Evolutionary conservation across 2,329 filamentous ascomycete species (phyloP), one percentile per base, ranked within the genome.

Genomic region (Fusarium sp.): DNA sequence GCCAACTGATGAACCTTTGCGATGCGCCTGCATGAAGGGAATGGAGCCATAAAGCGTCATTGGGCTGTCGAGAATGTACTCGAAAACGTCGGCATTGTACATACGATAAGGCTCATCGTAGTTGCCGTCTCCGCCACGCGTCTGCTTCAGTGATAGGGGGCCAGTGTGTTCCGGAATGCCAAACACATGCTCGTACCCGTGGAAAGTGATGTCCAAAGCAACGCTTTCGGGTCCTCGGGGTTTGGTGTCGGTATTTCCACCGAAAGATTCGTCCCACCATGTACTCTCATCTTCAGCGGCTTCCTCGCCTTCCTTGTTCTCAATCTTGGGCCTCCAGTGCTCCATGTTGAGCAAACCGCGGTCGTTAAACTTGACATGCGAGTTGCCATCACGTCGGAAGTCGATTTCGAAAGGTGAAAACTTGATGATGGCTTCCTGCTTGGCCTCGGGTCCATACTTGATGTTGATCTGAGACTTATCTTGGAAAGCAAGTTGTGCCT

Each of bases 21-120:
- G 93, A 80, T 99, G 96, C 24, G 96, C 96, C 83, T 98, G 96
- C 94, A 99, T 97, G 80, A 98, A 94, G 5, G 96, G 96, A 77
- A 99, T 98, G 13, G 95, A 87, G n/a, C 96, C 96, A 79, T 99
- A 99, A 4, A 99, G 88, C 2, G 96, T 98, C 96, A 99, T 99
- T 2, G 96, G 95, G 82, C 95, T 98, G 83, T 98, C 94, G 78
- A 98, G 89, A 78, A 98, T 92, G 82, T 99, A 99, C 84, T 99
- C 96, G 78, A 99, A 99, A 17, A 99, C 96, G 81, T 99, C 96
- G 38, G 94, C 90, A 82, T 99, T 99, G 86, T 98, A 98, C 82
- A 99, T 84, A 42, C 96, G 90, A 84, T 99, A 99, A 1, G 96
- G 96, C 72, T 99, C 94, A 15, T 89, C 87, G 82, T 96, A 94